Base-by-base conservation (phyloP, 176 grass and related monocot species). In the Puccinellia tenuiflora region DNA sequence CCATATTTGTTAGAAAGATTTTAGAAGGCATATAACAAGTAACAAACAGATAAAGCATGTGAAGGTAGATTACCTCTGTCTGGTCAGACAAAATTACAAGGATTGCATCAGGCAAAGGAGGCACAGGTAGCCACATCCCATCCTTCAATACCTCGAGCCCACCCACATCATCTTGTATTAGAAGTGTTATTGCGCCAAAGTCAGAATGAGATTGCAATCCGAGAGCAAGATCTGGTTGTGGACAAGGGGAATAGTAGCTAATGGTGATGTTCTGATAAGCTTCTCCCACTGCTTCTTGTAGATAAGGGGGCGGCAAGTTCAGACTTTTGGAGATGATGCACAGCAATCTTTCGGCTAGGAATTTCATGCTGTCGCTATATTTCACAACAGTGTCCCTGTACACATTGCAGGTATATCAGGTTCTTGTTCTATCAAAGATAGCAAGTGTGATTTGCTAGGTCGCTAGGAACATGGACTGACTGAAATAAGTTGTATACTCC, bases 131-230 rank as follows among this genome's bases (percentile, higher is more conserved):
- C 96, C 96, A 98, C 72, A 90, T 78, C 37, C 67, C 92, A 85
- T 98, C 96, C 74, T 95, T 93, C 30, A 98, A 71, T 68, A 98
- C 89, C 80, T 98, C 96, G 0, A 98, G 87, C 3, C 96, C 96
- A 70, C 85, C 91, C n/a, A 98, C 93, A 64, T 95, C 87, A 88
- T 98, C 96, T 95, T 98, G 93, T 87, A 98, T 93, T 70, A 98
- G 62, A 84, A 98, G 89, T 15, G 96, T 98, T 78, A 98, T 87
- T 20, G 77, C 89, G 9, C 96, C 96, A 85, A 98, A 95, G 88
- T 98, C 96, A 85, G 96, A 98, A 84, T 98, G 96, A 55, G 96
- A 85, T 92, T 95, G 93, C 73, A 98, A 82, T 26, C 96, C 96
- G 83, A 98, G 91, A 64, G 87, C 93, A 90, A 98, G 93, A 47